Evolutionary conservation across 306 rosid genomes (phyloP), one percentile per base, ranked within the genome.

Genomic region (Prunus padus): DNA sequence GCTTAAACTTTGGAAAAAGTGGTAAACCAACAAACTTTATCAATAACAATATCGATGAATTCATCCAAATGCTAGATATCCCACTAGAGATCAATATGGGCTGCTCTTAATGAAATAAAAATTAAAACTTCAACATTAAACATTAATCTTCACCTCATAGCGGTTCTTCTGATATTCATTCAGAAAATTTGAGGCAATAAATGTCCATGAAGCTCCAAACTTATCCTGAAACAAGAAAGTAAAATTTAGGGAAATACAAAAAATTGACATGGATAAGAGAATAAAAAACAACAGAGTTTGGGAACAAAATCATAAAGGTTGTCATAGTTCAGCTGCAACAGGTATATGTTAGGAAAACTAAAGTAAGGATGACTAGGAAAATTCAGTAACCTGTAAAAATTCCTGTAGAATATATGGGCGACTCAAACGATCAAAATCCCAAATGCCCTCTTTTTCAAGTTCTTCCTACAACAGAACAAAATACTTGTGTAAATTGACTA

Each of bases 391-490:
- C 98, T 92, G 87, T 65, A 95, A 89, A 71, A 76, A 76, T 78
- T 88, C 84, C 79, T 78, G 85, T 86, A 80, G 86, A 76, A 95
- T 90, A 85, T 92, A 90, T 66, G 98, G 98, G 56, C 72, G 76
- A 81, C 89, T 89, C 77, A 92, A 80, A 78, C 97, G 98, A 86
- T 95, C 87, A 59, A 95, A 95, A 82, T 95, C 98, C 98, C 98
- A 95, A 79, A 95, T 80, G 61, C 97, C 98, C 73, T 90, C 97
- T 80, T 73, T 86, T 87, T 95, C 98, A 60, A 95, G 91, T 86
- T 95, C 98, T 82, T 90, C 98, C 98, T 94, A 81, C 74, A 81
- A 78, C 59, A 57, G 54, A 78, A 72, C 72, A 64, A 73, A 13
- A 69, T 69, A 44, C 56, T 45, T 55, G 56, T 60, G 37, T 20